Base-by-base conservation (phyloP, 202 grass and related monocot genomes). In the Alloteropsis angusta region DNA sequence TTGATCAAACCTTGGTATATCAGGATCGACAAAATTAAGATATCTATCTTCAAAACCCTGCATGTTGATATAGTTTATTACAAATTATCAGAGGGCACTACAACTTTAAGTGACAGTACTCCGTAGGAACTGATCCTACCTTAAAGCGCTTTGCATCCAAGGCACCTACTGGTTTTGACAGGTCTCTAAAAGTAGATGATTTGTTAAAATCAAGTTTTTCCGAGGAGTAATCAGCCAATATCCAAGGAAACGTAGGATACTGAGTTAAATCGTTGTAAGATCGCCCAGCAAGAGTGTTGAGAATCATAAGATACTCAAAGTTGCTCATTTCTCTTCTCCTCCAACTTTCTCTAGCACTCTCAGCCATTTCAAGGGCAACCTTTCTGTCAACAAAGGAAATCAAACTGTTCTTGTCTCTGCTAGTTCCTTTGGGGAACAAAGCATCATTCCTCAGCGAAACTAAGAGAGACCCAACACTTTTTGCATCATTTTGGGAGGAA, bases 231-330 rank as follows among this genome's bases (percentile, higher is more conserved):
- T 98, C 95, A 43, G 95, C 83, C 83, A 98, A 79, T 68, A 98
- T 83, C 95, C 95, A 98, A 49, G 95, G 95, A 87, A 95, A 98
- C 57, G 90, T 85, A 75, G 87, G 95, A 81, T 98, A 98, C 23
- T 98, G 95, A 75, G 92, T 98, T 86, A 98, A 89, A 79, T 98
- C 95, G 5, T 98, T 98, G 78, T 98, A 98, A 42, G 95, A 98
- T 75, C 95, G 82, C 4, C 95, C 95, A 69, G 92, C 64, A 88
- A 98, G 88, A 43, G 95, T 98, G 84, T 98, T 98, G 61, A 98
- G 85, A 83, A 87, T 81, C 92, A 98, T 98, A 52, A 98, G 72
- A 85, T 98, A 98, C 81, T 98, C 92, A 75, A 98, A 98, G 74
- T 98, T 98, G 78, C 92, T 93, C n/a, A 91, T 95, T 78, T 98